Base-by-base conservation (phyloP, 345 rosid genomes). In the Bruguiera gymnorhiza region DNA sequence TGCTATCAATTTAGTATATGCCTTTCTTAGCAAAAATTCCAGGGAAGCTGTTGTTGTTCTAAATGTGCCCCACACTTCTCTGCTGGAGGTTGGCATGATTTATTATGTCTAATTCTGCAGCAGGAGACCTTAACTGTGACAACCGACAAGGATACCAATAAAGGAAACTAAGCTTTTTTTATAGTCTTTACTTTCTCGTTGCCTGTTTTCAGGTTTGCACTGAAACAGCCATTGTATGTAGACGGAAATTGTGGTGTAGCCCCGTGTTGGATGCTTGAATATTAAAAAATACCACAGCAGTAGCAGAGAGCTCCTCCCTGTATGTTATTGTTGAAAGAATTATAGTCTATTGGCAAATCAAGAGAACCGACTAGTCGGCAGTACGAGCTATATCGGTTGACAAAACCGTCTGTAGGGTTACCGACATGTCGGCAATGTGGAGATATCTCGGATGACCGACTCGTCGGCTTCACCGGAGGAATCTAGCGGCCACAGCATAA, bases 41-140 rank as follows among this genome's bases (percentile, higher is more conserved):
- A 82, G 97, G 73, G 90, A 86, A 70, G 77, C 92, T 6, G 87
- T 84, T 75, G 87, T 78, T 60, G 81, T 85, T 61, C 83, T 90
- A 58, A 86, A 85, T 60, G 87, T 88, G 62, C 93, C 93, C 57
- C 88, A 84, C 69, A 66, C 87, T n/a, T 80, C 86, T 76, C 71
- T 88, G 72, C 84, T 88, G 62, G 93, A 90, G 76, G 93, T 90
- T 34, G 91, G 96, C 55, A 88, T 90, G 96, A 77, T 86, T 72
- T 90, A 88, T 66, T 72, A 82, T 55, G 89, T 89, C 72, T 90
- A 65, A 70, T 58, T 63, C 21, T 36, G 24, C 63, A 57, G 65
- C 37, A 32, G 50, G 50, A 56, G 30, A 23, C 26, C 15, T 8
- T 6, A 31, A 24, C 23, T 1, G 16, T 56, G 26, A 68, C 23